Evolutionary conservation across 129 eudicot genomes (phyloP).

Genomic region (carrot (Daucus carota)): DH1_v3.0 NC_030386.2:18711001-18711500

Average conservation of each 20-base stretch:
- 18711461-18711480: constrained; percentile 92
- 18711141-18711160: no score
- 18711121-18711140: no score
- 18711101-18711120: no score
- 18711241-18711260: not conserved
- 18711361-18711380: constrained; percentile 61
- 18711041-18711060: not conserved
- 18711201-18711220: no score
- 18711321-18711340: not conserved
- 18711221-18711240: not conserved
- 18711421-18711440: constrained; percentile 99
- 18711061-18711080: not conserved
- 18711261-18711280: not conserved
- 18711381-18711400: constrained; percentile 72
- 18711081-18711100: no score
- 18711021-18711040: not conserved
- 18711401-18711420: constrained; percentile 78
- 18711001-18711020: not conserved
- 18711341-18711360: not conserved
- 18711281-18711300: not conserved
- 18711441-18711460: constrained; percentile 76
- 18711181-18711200: no score
- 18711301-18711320: not conserved
- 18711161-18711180: no score
- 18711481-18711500: constrained; percentile 94